These are phyloP conservation scores for Pseudophaeomoniella oleicola DNA, from an alignment of 2,329 filamentous ascomycete genomes.

Conservation along the genomic window DNA sequence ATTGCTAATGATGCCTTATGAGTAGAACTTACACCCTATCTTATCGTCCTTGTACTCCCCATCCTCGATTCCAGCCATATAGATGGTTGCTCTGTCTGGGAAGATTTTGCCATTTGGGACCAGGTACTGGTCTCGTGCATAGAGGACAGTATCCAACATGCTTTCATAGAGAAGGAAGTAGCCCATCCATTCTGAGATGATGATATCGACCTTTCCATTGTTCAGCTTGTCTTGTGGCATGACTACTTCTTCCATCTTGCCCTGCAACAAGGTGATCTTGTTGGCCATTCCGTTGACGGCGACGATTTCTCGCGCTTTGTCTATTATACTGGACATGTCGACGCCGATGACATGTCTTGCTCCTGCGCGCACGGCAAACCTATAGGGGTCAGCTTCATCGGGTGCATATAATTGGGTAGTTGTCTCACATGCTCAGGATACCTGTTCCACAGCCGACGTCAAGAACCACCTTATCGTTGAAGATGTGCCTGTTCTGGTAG, in stretches of 20 bases:
- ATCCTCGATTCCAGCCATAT: conserved; percentile 92
- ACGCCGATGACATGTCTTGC: conserved; percentile 98
- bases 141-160: conserved; percentile 97
- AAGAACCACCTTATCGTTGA: conserved; percentile 85
- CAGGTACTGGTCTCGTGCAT: conserved; percentile 87
- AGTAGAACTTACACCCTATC: conserved; percentile 76
- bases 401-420: conserved; percentile 5
- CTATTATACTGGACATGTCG: conserved; percentile 99
- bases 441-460: conserved; percentile 95
- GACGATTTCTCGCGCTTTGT: conserved; percentile 95
- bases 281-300: conserved; percentile 78
- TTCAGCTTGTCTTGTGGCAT: conserved; percentile 56
- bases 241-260: conserved; percentile 98
- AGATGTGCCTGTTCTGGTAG: conserved; percentile 87
- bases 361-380: conserved; percentile 92
- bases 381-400: conserved; percentile 22
- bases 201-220: conserved; percentile 78
- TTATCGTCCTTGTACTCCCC: conserved; percentile 99
- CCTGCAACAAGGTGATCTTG: conserved; percentile 95
- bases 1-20: no score
- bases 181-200: conserved; percentile 99
- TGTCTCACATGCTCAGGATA: conserved; percentile 84
- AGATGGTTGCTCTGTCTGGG: conserved; percentile 97
- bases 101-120: conserved; percentile 82
- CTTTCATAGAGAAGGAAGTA: conserved; percentile 98